Evolutionary conservation across 1,139 yeast genomes (phyloP), one percentile per base, ranked within the genome.

Genomic region (Candida albicans): DNA sequence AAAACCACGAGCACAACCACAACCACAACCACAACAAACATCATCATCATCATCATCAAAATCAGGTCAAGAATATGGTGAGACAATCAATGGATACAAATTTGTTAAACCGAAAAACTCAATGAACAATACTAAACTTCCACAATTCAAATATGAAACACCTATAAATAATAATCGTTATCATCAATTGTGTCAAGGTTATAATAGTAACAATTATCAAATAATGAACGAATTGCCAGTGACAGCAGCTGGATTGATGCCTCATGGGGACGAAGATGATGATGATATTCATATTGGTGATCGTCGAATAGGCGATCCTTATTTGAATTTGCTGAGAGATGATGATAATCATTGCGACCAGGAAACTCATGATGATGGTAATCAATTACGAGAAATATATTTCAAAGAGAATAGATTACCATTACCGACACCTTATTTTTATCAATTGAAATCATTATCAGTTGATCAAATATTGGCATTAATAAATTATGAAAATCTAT

Each of bases 231-330:
- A 68, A 36, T 54, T 67, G 26, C 73, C 73, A 1, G 58, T 67
- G 15, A 55, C 67, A 4, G 61, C 72, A 12, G 71, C 70, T 1
- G 73, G 73, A 1, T 50, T 68, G 42, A 68, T 68, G 75, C 18
- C 31, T 6, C 31, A 13, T 7, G 32, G 7, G 7, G 64, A 67
- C 47, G 72, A 68, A 41, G 48, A 53, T 6, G 64, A 57, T 31
- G 59, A 52, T 1, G 64, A 62, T 44, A 52, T 65, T 4, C 77
- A 72, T 51, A 52, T 70, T 31, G 77, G 69, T 1, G 77, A 72
- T 52, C 68, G 65, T 44, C 57, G 77, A 33, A 70, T 71, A 35
- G 57, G 64, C 42, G 77, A 72, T 42, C 75, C 76, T 1, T 72
- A 72, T 46, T 42, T 64, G 9, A 44, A 29, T 29, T 7, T 29